A percentile compares a stretch with the other conserved stretches of the same genome.
These are phyloP conservation scores for Coleophoma cylindrospora DNA, from an alignment of 2,329 filamentous ascomycete species.

Conservation along the genomic window DNA sequence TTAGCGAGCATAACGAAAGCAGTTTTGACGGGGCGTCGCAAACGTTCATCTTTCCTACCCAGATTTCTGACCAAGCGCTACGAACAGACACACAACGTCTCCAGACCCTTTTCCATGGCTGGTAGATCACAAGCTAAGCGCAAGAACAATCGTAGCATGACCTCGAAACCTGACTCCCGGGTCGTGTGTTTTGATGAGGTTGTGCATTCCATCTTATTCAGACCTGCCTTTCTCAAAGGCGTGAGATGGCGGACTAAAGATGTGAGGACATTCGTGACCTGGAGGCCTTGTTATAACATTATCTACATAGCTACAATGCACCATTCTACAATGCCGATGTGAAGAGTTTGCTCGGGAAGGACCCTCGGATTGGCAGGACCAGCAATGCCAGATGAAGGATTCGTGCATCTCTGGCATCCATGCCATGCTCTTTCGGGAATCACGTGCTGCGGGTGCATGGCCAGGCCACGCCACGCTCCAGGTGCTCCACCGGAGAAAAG, in stretches of 20 bases:
- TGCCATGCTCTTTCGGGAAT: too few relatives aligned
- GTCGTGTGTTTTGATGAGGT: constrained; percentile 16
- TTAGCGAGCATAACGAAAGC: neutral
- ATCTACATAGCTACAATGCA: neutral
- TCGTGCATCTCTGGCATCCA: too few relatives aligned
- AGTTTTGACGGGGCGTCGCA: too few relatives aligned
- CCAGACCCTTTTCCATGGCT: constrained; percentile 36
- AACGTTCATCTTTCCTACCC: neutral
- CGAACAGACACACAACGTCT: constrained; percentile 49
- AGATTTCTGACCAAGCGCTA: constrained; percentile 30
- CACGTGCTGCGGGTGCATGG: too few relatives aligned
- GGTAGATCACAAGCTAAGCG: constrained; percentile 47
- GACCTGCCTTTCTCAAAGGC: constrained; percentile 44
- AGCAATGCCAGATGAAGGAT: too few relatives aligned
- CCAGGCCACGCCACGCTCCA: too few relatives aligned
- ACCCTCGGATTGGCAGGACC: too few relatives aligned
- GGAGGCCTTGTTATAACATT: too few relatives aligned
- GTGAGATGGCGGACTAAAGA: constrained; percentile 51
- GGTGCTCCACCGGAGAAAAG: too few relatives aligned
- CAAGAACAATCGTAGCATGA: constrained; percentile 34
- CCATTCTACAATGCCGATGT: too few relatives aligned
- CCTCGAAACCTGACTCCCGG: constrained; percentile 10
- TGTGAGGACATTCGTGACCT: constrained; percentile 38
- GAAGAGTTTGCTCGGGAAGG: neutral
- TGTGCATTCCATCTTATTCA: constrained; percentile 37